A percentile compares a stretch with the other conserved stretches of the same genome.
Evolutionary conservation across 1,139 yeast genomes (phyloP).

Genomic region (Arxiozyma heterogenica): DNA sequence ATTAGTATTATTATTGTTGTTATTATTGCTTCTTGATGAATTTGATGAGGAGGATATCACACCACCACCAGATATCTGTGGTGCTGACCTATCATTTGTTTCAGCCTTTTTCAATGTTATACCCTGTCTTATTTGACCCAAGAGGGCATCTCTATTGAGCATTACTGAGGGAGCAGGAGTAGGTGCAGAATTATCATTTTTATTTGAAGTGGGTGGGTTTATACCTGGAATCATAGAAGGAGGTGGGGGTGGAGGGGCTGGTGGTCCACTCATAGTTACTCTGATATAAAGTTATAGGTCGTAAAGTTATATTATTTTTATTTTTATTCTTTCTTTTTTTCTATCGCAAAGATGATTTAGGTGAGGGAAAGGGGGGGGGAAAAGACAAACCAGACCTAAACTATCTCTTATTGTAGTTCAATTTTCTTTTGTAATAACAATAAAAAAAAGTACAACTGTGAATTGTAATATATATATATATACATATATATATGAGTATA

Average conservation of each 20-base stretch:
- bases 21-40: too few relatives aligned
- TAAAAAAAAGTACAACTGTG: too few relatives aligned
- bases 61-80: constrained; percentile 35
- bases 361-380: too few relatives aligned
- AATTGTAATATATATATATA: too few relatives aligned
- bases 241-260: constrained; percentile 31
- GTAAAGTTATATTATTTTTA: too few relatives aligned
- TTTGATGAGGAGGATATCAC: background rate
- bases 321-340: too few relatives aligned
- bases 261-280: background rate
- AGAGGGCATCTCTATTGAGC: constrained; percentile 64
- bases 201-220: background rate
- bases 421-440: too few relatives aligned
- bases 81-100: constrained; percentile 62
- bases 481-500: background rate
- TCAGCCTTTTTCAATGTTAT: constrained; percentile 62
- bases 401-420: background rate
- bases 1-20: constrained; percentile 4
- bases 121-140: constrained; percentile 84
- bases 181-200: constrained; percentile 10
- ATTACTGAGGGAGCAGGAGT: constrained; percentile 20
- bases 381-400: too few relatives aligned
- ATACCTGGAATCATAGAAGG: constrained; percentile 13
- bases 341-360: background rate
- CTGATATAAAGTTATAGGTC: too few relatives aligned